Evolutionary conservation across 345 rosid genomes (phyloP).

Genomic region (Aquilaria yunnanensis): DNA sequence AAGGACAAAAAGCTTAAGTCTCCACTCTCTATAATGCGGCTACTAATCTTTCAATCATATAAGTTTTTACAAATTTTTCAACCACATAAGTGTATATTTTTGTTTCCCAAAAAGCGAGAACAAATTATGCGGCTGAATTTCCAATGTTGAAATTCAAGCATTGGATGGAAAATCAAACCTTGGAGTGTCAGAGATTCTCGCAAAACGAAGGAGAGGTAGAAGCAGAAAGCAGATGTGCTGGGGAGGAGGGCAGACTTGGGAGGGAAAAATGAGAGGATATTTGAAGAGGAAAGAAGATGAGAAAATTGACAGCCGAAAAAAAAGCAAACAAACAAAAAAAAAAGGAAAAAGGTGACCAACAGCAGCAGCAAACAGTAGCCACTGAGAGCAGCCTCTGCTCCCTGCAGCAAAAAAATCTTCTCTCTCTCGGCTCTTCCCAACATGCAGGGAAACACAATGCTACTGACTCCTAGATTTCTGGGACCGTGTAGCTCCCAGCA

Average conservation of each 20-base stretch:
- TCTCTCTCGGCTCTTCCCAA: neutral
- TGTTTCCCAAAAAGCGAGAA: too few species aligned
- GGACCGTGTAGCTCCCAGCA: conserved; percentile 2
- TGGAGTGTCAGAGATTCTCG: too few species aligned
- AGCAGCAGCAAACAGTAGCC: neutral
- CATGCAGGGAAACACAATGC: neutral
- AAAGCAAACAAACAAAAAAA: neutral
- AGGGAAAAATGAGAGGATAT: conserved; percentile 16
- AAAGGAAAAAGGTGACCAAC: conserved; percentile 9
- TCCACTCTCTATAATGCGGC: too few species aligned
- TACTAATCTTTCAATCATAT: too few species aligned
- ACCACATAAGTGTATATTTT: too few species aligned
- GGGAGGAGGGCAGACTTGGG: neutral
- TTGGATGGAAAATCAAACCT: too few species aligned
- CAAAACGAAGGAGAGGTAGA: too few species aligned
- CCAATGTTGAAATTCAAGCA: too few species aligned
- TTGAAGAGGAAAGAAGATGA: conserved; percentile 13
- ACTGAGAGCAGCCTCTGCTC: neutral
- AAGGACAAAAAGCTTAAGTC: too few species aligned
- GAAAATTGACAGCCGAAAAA: conserved; percentile 15
- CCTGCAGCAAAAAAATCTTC: conserved; percentile 9
- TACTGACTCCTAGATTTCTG: conserved; percentile 4
- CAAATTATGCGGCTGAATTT: too few species aligned
- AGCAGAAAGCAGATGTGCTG: neutral
- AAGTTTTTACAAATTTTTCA: too few species aligned